A percentile compares a stretch with the other conserved stretches of the same genome.
phyloP scores from a whole-genome alignment of 1,284 basidiomycete species.

The Melampsora americana region DNA sequence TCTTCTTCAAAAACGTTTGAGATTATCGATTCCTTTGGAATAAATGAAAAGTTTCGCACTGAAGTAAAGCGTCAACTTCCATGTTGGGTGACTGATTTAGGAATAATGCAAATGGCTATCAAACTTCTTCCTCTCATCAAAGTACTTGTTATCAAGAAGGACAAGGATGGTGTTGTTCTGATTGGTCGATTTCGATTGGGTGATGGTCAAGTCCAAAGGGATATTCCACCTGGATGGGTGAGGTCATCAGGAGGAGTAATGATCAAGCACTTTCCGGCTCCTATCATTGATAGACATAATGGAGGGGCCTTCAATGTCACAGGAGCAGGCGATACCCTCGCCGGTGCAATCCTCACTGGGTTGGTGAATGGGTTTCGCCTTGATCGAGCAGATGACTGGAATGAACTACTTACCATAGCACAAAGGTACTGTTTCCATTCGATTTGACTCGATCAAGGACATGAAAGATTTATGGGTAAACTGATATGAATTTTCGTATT shows the following conservation, averaged over 20 bases:
- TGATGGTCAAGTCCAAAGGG: background rate
- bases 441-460: background rate
- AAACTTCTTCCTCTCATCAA: slow-evolving; percentile 18
- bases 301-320: slow-evolving; percentile 66
- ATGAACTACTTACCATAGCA: background rate
- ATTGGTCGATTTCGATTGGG: background rate
- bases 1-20: slow-evolving; percentile 9
- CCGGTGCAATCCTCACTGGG: slow-evolving; percentile 63
- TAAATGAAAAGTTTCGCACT: slow-evolving; percentile 9
- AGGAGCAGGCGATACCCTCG: slow-evolving; percentile 84
- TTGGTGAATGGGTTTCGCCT: background rate
- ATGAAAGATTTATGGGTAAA: background rate
- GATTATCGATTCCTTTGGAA: background rate
- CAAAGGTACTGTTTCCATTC: slow-evolving; percentile 17
- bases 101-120: slow-evolving; percentile 22
- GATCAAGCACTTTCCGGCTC: slow-evolving; percentile 22
- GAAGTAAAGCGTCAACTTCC: background rate
- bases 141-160: slow-evolving; percentile 22
- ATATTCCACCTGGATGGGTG: background rate
- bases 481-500: background rate
- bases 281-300: background rate
- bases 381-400: slow-evolving; percentile 12
- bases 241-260: background rate
- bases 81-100: slow-evolving; percentile 10
- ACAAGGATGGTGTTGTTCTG: slow-evolving; percentile 11